These are phyloP conservation scores for Penicillium bovifimosum DNA, from an alignment of 495 filamentous ascomycete species.

Conservation along the genomic window DNA sequence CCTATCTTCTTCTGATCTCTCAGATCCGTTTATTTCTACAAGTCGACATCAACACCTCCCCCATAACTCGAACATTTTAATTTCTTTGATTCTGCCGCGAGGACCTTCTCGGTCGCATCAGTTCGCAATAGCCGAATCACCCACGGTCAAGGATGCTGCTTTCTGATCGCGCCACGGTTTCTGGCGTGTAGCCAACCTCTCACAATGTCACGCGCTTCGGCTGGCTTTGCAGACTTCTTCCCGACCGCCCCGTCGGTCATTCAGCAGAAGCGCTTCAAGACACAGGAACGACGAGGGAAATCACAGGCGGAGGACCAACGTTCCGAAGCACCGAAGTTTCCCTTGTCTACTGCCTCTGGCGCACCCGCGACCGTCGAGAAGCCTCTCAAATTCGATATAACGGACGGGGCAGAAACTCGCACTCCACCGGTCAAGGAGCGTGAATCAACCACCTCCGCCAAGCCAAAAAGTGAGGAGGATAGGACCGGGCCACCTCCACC, in stretches of 20 bases:
- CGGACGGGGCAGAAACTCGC: constrained; percentile 8
- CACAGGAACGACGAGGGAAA: constrained; percentile 32
- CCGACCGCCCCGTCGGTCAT: constrained; percentile 73
- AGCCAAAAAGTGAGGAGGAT: constrained; percentile 45
- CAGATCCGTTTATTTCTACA: background rate
- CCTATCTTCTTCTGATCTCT: background rate
- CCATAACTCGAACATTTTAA: background rate
- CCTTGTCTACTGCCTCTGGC: constrained; percentile 5
- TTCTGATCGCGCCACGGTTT: constrained; percentile 29
- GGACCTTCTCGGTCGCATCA: constrained; percentile 22
- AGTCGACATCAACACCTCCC: background rate
- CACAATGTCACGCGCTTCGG: constrained; percentile 73
- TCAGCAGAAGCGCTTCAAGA: constrained; percentile 46
- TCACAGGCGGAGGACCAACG: constrained; percentile 20
- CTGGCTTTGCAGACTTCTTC: constrained; percentile 87
- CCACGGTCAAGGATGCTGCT: constrained; percentile 41
- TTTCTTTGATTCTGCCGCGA: constrained; percentile 8
- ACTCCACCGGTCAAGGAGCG: constrained; percentile 41
- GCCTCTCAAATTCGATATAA: constrained; percentile 6
- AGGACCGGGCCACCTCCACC: constrained; percentile 1
- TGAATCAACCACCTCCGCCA: constrained; percentile 62
- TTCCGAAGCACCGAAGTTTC: background rate
- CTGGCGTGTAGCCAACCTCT: constrained; percentile 43
- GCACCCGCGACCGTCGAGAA: constrained; percentile 12
- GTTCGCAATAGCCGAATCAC: constrained; percentile 18